A percentile compares a stretch with the other conserved stretches of the same genome.
Evolutionary conservation across 1,284 basidiomycete species (phyloP).

Genomic region (Cryptococcus amylolentus): DNA sequence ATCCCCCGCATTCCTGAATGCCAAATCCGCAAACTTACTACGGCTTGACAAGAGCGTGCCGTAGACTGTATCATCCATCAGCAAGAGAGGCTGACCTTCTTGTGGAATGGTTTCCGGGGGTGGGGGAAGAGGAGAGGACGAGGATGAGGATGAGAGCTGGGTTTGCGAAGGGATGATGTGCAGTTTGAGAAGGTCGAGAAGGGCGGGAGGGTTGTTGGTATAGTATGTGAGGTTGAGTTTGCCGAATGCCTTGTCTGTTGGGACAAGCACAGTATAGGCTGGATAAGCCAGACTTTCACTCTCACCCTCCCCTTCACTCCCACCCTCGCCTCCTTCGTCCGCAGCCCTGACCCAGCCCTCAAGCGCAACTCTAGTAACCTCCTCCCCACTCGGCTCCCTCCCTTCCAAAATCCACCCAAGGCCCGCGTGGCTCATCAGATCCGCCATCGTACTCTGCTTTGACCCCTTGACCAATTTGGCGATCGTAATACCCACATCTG

Average conservation of each 20-base stretch:
- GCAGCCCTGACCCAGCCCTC: slow-evolving; percentile 22
- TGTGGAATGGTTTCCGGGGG: slow-evolving; percentile 17
- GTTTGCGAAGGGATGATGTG: slow-evolving; percentile 71
- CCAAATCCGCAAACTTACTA: slow-evolving; percentile 72
- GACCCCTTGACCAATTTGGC: slow-evolving; percentile 87
- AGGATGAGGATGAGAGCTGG: slow-evolving; percentile 11
- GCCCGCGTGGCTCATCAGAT: slow-evolving; percentile 74
- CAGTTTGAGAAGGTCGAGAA: slow-evolving; percentile 73
- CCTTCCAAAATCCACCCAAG: slow-evolving; percentile 88
- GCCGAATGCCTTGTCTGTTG: slow-evolving; percentile 88
- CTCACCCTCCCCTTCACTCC: slow-evolving; percentile 6
- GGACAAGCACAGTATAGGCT: slow-evolving; percentile 77
- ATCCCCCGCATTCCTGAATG: slow-evolving; percentile 61
- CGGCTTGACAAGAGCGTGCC: slow-evolving; percentile 63
- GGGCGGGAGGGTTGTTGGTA: slow-evolving; percentile 59
- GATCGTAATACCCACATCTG: slow-evolving; percentile 78
- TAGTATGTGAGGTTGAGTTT: slow-evolving; percentile 78
- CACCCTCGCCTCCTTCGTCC: slow-evolving; percentile 36
- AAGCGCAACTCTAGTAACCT: slow-evolving; percentile 42
- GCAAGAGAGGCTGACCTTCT: slow-evolving; percentile 60
- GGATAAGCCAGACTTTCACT: slow-evolving; percentile 38
- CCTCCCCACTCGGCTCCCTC: slow-evolving; percentile 63
- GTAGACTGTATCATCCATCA: slow-evolving; percentile 70
- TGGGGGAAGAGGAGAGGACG: slow-evolving; percentile 1
- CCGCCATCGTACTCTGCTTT: slow-evolving; percentile 80